Evolutionary conservation across 1,139 yeast genomes (phyloP), one percentile per base, ranked within the genome.

Genomic region (Yamadazyma aaseri): DNA sequence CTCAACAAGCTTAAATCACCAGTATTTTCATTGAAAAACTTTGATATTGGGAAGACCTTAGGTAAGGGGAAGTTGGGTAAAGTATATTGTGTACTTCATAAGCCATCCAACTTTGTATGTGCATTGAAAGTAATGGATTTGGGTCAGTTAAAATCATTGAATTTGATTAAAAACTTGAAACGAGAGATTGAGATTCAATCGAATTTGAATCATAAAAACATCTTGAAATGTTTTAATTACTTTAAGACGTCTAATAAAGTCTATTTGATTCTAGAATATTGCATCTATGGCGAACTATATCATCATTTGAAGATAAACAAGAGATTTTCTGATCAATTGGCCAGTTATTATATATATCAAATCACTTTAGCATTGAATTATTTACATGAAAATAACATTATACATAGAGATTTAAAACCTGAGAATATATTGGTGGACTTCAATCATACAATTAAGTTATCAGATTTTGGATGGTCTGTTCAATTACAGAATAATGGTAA

Each of bases 401-500:
- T 92, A 21, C 98, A 92, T 53, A 71, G 98, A 40, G 98, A 90
- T 55, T 76, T 90, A 44, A 90, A 90, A 55, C 97, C 97, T 0
- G 97, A 90, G 54, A 90, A 90, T 49, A 83, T 90, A 33, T 61
- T 90, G 33, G 63, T 90, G 7, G 86, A 87, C 5, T 72, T 79
- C 36, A 77, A 86, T 51, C 85, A 87, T 46, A 70, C 72, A 23
- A 70, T 90, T 33, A 89, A 87, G 53, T 71, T 92, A 28, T 84
- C 96, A 28, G 98, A 92, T 59, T 92, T 92, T 58, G 98, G 98
- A 9, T 92, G 97, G 97, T 85, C 96, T 38, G 95, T 90, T 1
- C 54, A 55, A 14, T 17, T 42, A 5, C 32, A 34, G 11, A 29
- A 31, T 21, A 36, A 38, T 16, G 46, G 45, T 11, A 58, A 80